Evolutionary conservation across 2,329 filamentous ascomycete species (phyloP).

Genomic region (Pseudonectria buxi): DNA sequence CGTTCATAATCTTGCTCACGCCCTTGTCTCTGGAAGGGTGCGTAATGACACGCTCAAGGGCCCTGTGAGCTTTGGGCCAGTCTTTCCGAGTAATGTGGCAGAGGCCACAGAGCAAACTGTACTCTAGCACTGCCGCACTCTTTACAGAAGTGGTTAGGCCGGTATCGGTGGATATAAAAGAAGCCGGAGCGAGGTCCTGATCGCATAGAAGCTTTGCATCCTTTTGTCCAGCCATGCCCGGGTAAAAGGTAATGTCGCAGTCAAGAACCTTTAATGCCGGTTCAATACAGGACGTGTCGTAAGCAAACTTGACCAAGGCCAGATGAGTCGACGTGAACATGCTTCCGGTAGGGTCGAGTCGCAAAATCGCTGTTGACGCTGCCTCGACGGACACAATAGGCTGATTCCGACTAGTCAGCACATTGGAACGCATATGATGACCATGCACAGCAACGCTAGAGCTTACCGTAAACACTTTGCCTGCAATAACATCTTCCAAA

Average conservation of each 20-base stretch:
- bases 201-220: constrained; percentile 40
- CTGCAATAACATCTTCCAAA: constrained; percentile 33
- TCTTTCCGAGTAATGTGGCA: constrained; percentile 54
- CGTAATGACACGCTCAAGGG: constrained; percentile 59
- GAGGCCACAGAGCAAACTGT: constrained; percentile 59
- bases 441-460: background rate
- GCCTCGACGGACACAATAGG: constrained; percentile 39
- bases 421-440: constrained; percentile 7
- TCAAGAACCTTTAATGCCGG: constrained; percentile 56
- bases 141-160: constrained; percentile 51
- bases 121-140: constrained; percentile 53
- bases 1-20: constrained; percentile 71
- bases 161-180: constrained; percentile 54
- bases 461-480: constrained; percentile 37
- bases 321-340: constrained; percentile 62
- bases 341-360: constrained; percentile 58
- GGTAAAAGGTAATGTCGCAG: constrained; percentile 60
- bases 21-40: constrained; percentile 57
- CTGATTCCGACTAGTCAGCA: constrained; percentile 25
- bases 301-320: constrained; percentile 50
- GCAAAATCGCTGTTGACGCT: constrained; percentile 49
- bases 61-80: constrained; percentile 56
- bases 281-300: constrained; percentile 45
- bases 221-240: constrained; percentile 34
- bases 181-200: constrained; percentile 35